phyloP scores from a whole-genome alignment of 768 basidiomycete genomes.

The Pulveroboletus frians region DNA sequence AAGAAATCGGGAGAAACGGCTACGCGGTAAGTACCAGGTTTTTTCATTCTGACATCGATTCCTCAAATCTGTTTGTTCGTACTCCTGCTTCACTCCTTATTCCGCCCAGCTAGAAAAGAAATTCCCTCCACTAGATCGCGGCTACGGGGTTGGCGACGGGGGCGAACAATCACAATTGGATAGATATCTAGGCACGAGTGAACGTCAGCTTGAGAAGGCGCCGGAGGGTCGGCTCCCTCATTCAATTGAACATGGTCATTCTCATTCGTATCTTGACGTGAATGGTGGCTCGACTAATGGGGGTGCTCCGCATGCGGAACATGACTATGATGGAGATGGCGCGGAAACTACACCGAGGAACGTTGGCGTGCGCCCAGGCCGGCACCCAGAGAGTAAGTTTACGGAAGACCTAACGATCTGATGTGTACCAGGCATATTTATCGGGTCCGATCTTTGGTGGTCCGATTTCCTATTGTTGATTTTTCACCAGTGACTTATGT shows the following conservation, averaged over 20 bases:
- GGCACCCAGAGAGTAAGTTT: constrained; percentile 32
- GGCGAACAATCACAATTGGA: constrained; percentile 4
- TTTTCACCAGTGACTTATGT: not conserved
- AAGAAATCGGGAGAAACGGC: constrained; percentile 49
- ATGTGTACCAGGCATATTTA: not conserved
- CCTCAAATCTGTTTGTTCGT: not conserved
- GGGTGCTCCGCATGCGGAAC: constrained; percentile 7
- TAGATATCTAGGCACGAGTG: constrained; percentile 42
- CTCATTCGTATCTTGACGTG: constrained; percentile 1
- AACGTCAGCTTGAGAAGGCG: constrained; percentile 69
- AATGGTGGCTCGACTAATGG: constrained; percentile 10
- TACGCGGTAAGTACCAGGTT: constrained; percentile 48
- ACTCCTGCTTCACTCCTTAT: constrained; percentile 5
- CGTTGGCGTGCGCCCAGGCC: constrained; percentile 23
- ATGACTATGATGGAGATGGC: constrained; percentile 8
- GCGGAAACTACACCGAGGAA: constrained; percentile 1
- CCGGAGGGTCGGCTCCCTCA: constrained; percentile 51
- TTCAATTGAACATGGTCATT: not conserved
- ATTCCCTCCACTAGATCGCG: constrained; percentile 15
- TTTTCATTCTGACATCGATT: not conserved
- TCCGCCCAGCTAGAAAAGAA: constrained; percentile 44
- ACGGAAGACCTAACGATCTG: constrained; percentile 20
- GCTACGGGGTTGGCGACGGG: not conserved
- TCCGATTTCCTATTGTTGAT: not conserved
- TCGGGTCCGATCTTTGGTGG: not conserved